These are phyloP conservation scores for Cutaneotrichosporon arboriforme DNA, from an alignment of 1,284 basidiomycete genomes.

Conservation along the genomic window DNA sequence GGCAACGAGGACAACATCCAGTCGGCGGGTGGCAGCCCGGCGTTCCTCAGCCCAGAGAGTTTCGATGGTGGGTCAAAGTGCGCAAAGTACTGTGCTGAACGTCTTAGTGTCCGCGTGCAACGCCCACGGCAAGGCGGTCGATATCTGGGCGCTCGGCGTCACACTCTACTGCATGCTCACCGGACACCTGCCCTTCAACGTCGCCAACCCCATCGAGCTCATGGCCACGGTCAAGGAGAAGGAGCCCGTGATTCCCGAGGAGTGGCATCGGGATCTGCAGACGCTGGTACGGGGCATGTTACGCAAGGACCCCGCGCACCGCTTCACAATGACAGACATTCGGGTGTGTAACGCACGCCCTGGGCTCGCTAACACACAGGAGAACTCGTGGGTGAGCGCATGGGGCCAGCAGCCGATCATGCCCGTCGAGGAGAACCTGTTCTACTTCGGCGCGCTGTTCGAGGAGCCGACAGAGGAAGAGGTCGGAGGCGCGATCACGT, in stretches of 20 bases:
- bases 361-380: conserved; percentile 20
- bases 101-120: conserved; percentile 10
- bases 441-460: conserved; percentile 44
- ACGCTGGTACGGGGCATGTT: conserved; percentile 46
- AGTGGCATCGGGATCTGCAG: conserved; percentile 40
- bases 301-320: conserved; percentile 41
- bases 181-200: conserved; percentile 53
- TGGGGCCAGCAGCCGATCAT: conserved; percentile 40
- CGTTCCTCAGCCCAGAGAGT: conserved; percentile 55
- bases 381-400: conserved; percentile 49
- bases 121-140: conserved; percentile 52
- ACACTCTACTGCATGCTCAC: conserved; percentile 55
- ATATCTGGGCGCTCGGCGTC: conserved; percentile 55
- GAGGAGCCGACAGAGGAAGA: conserved; percentile 49
- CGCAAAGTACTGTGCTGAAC: too few species aligned
- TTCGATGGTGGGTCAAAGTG: conserved; percentile 28
- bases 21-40: conserved; percentile 53
- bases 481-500: conserved; percentile 43
- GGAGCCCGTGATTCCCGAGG: conserved; percentile 43
- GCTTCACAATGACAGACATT: conserved; percentile 44
- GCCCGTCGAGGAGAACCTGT: conserved; percentile 46
- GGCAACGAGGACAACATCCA: conserved; percentile 49
- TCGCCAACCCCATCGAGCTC: conserved; percentile 51
- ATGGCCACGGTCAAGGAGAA: conserved; percentile 51
- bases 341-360: conserved; percentile 29